phyloP scores from a whole-genome alignment of 768 basidiomycete species.

The Russula ochroleuca region DNA sequence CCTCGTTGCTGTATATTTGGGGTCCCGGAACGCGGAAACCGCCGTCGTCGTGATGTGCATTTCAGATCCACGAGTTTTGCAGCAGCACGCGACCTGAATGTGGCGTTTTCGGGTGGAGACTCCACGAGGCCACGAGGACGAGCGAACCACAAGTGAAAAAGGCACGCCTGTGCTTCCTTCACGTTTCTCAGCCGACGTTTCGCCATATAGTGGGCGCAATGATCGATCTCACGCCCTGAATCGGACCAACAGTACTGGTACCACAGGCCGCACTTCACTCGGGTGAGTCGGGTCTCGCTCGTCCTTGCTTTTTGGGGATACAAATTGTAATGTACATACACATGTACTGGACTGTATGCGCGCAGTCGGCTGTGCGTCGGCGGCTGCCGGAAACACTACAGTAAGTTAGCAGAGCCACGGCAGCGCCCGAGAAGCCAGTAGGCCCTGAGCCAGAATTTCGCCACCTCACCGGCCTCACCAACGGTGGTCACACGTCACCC shows the following conservation, averaged over 20 bases:
- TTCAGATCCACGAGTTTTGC: too few relatives aligned
- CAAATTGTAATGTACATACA: too few relatives aligned
- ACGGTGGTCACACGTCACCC: not conserved
- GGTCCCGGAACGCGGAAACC: not conserved
- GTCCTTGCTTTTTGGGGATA: not conserved
- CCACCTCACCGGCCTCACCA: too few relatives aligned
- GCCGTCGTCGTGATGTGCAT: not conserved
- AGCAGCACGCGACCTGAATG: not conserved
- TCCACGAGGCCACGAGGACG: not conserved
- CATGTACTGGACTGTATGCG: too few relatives aligned
- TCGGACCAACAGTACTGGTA: not conserved
- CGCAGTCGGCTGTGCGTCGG: too few relatives aligned
- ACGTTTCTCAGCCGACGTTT: not conserved
- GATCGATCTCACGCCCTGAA: not conserved
- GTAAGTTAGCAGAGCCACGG: not conserved
- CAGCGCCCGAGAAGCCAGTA: not conserved
- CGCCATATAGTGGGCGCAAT: not conserved
- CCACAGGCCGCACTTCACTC: not conserved
- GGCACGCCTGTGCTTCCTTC: not conserved
- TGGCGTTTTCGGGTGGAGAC: not conserved
- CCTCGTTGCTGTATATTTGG: not conserved
- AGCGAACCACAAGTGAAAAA: not conserved
- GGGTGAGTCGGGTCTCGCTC: too few relatives aligned
- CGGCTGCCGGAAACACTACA: not conserved
- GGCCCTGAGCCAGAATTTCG: not conserved